A percentile compares a stretch with the other conserved stretches of the same genome.
Evolutionary conservation across 805 yeast species (phyloP).

Genomic region (Kuraishia ogatae): DNA sequence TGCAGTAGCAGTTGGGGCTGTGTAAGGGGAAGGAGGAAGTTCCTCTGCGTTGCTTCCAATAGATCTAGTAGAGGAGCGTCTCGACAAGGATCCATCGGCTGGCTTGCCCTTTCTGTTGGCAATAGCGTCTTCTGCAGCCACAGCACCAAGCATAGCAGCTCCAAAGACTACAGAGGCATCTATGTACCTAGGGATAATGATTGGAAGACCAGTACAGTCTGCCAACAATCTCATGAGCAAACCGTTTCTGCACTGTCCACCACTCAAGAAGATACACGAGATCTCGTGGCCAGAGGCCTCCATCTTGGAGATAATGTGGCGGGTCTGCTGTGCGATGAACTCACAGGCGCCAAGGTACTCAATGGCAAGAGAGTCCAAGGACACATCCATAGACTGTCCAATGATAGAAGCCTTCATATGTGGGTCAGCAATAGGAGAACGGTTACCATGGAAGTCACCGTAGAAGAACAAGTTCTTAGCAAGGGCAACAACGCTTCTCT

Average conservation of each 20-base stretch:
- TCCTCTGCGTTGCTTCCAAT: conserved; percentile 7
- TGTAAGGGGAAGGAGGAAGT: conserved; percentile 56
- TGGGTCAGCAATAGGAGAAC: conserved; percentile 97
- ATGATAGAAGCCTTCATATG: conserved; percentile 86
- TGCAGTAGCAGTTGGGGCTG: conserved; percentile 76
- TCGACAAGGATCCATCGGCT: conserved; percentile 12
- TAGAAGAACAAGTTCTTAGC: conserved; percentile 85
- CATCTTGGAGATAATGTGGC: conserved; percentile 89
- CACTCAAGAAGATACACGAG: conserved; percentile 76
- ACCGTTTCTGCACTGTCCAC: conserved; percentile 95
- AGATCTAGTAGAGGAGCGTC: conserved; percentile 16
- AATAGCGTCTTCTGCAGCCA: conserved; percentile 68
- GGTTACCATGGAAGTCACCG: conserved; percentile 94
- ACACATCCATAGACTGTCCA: conserved; percentile 87
- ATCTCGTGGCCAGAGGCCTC: conserved; percentile 71
- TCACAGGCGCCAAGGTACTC: conserved; percentile 92
- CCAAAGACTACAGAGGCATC: conserved; percentile 98
- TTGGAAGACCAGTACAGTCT: conserved; percentile 86
- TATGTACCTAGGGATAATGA: conserved; percentile 87
- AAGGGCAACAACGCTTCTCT: conserved; percentile 68
- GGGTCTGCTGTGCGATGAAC: conserved; percentile 94
- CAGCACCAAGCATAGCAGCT: conserved; percentile 90
- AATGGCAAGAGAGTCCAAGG: conserved; percentile 77
- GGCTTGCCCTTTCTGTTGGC: conserved; percentile 10
- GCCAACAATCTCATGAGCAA: conserved; percentile 84